phyloP scores from a whole-genome alignment of 805 yeast species.

The Lachancea nothofagi region DNA sequence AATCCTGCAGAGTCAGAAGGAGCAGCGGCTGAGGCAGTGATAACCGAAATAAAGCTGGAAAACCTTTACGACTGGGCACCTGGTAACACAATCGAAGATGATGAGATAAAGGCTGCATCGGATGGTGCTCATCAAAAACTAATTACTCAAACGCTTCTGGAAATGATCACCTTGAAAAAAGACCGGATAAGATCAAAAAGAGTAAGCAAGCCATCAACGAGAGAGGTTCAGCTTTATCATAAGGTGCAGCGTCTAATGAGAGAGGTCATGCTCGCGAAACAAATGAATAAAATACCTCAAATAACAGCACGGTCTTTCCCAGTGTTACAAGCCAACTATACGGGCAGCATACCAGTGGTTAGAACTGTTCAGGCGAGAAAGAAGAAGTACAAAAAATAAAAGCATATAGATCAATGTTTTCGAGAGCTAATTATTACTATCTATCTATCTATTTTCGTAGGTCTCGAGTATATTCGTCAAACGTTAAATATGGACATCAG shows the following conservation, averaged over 20 bases:
- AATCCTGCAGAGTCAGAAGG: too few relatives aligned
- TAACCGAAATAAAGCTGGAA: slow-evolving; percentile 30
- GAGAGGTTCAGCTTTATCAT: slow-evolving; percentile 40
- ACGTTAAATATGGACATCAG: slow-evolving; percentile 43
- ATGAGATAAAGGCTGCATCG: slow-evolving; percentile 45
- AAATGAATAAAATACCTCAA: slow-evolving; percentile 29
- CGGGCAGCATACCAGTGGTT: slow-evolving; percentile 71
- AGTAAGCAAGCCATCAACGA: slow-evolving; percentile 36
- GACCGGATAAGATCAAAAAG: slow-evolving; percentile 34
- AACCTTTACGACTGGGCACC: slow-evolving; percentile 48
- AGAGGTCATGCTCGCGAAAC: slow-evolving; percentile 38
- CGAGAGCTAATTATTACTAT: background rate
- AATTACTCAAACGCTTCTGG: slow-evolving; percentile 41
- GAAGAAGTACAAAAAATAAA: slow-evolving; percentile 25
- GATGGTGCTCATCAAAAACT: slow-evolving; percentile 39
- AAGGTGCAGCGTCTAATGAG: slow-evolving; percentile 43
- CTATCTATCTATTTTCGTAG: background rate
- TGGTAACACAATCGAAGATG: slow-evolving; percentile 42
- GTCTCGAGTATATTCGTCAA: background rate
- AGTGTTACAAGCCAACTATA: slow-evolving; percentile 63
- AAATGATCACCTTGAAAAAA: slow-evolving; percentile 47
- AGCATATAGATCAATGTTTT: background rate
- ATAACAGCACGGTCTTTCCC: slow-evolving; percentile 47
- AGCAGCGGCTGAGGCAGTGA: too few relatives aligned
- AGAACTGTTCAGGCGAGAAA: slow-evolving; percentile 28